Evolutionary conservation across 257 asterid genomes (phyloP).

Genomic region (Paraleonurus japonicus): DNA sequence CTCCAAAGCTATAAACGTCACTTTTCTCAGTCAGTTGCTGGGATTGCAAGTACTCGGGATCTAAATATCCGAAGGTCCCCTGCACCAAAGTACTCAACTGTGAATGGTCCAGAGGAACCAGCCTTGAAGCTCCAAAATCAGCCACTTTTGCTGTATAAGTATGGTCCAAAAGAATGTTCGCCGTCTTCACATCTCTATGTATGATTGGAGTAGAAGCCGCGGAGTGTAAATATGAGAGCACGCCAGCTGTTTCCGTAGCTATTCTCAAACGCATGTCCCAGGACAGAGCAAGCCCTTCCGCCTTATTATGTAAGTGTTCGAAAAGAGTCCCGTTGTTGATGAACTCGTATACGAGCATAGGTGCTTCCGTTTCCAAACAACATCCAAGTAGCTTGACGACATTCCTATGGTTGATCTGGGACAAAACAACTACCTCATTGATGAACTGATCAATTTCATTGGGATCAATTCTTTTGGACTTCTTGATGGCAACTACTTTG

Average conservation of each 20-base stretch:
- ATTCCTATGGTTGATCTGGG: slow-evolving; percentile 32
- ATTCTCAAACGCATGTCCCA: slow-evolving; percentile 31
- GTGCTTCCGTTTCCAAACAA: slow-evolving; percentile 37
- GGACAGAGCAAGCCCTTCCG: not conserved
- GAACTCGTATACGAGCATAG: slow-evolving; percentile 33
- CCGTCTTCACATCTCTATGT: no score
- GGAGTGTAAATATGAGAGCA: no score
- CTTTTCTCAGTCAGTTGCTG: no score
- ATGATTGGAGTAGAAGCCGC: no score
- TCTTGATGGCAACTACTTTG: slow-evolving; percentile 26
- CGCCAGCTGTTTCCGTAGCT: no score
- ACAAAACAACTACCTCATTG: slow-evolving; percentile 36
- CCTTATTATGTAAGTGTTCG: slow-evolving; percentile 13
- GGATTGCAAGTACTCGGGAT: no score
- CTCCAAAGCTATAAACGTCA: no score
- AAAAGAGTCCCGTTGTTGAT: slow-evolving; percentile 19
- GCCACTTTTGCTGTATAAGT: slow-evolving; percentile 32
- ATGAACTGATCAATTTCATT: slow-evolving; percentile 38
- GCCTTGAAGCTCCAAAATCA: slow-evolving; percentile 37
- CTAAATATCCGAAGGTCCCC: no score
- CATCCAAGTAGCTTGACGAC: slow-evolving; percentile 45
- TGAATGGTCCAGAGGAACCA: slow-evolving; percentile 24
- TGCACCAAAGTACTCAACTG: slow-evolving; percentile 21
- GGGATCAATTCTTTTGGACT: slow-evolving; percentile 16
- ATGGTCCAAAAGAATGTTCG: slow-evolving; percentile 34